Percentiles rank a stretch among this genome's conserved stretches.
phyloP scores from a whole-genome alignment of 2,329 filamentous ascomycete genomes.

The Microcyclospora pomicola region DNA sequence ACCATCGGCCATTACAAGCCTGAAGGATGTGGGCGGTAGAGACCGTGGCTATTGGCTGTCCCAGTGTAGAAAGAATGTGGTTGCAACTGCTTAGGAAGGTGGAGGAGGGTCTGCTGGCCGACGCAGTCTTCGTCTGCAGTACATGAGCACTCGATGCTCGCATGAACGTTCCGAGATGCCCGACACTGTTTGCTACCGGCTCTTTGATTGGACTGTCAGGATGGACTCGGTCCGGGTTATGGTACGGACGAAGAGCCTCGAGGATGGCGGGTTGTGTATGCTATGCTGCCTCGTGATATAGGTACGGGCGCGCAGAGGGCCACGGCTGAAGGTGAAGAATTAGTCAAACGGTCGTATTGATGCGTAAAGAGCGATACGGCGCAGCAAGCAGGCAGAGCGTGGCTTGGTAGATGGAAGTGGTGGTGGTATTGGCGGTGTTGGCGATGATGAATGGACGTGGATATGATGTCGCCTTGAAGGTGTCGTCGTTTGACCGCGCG shows the following conservation, averaged over 20 bases:
- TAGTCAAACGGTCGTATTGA: too few relatives aligned
- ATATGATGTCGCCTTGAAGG: too few relatives aligned
- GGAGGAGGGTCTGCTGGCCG: slow-evolving; percentile 26
- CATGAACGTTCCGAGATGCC: slow-evolving; percentile 2
- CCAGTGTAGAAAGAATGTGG: slow-evolving; percentile 14
- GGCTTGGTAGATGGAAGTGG: background rate
- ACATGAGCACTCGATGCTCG: slow-evolving; percentile 29
- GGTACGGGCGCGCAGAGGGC: too few relatives aligned
- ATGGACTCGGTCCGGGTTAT: too few relatives aligned
- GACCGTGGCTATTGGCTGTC: slow-evolving; percentile 9
- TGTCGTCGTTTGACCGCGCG: too few relatives aligned
- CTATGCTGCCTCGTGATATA: too few relatives aligned
- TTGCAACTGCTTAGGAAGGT: slow-evolving; percentile 24
- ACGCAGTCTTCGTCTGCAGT: slow-evolving; percentile 35
- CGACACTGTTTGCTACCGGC: background rate
- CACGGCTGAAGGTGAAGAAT: too few relatives aligned
- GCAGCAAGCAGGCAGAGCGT: slow-evolving; percentile 6
- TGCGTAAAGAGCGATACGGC: too few relatives aligned
- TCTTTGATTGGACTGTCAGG: too few relatives aligned
- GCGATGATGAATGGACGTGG: too few relatives aligned
- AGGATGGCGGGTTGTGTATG: too few relatives aligned
- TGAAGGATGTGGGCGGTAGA: slow-evolving; percentile 8
- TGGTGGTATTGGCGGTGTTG: background rate
- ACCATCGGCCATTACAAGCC: slow-evolving; percentile 55
- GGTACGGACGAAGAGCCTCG: too few relatives aligned